These are phyloP conservation scores for Usnea hakonensis DNA, from an alignment of 495 filamentous ascomycete species.

Conservation along the genomic window DNA sequence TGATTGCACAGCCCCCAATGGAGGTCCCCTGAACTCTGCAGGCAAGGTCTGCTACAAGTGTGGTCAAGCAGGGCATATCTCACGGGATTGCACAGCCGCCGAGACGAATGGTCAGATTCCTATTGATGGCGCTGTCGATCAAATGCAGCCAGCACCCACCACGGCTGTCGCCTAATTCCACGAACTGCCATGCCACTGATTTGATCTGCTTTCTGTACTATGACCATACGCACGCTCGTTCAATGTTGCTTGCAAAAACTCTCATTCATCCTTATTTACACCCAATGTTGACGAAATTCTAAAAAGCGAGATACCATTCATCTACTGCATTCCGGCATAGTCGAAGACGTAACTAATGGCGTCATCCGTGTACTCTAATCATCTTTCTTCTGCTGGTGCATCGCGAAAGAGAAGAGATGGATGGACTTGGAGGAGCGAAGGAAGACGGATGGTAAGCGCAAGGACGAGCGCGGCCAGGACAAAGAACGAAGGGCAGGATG, in stretches of 20 bases:
- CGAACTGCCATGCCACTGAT: conserved; percentile 2
- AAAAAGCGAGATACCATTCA: conserved; percentile 16
- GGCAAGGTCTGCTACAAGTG: conserved; percentile 99
- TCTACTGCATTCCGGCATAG: conserved; percentile 18
- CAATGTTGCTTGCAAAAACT: neutral
- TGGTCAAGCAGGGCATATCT: conserved; percentile 91
- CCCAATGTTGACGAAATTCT: conserved; percentile 15
- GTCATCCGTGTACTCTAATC: conserved; percentile 20
- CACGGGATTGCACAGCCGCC: conserved; percentile 71
- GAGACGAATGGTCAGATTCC: conserved; percentile 47
- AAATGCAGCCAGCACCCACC: conserved; percentile 39
- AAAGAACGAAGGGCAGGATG: conserved; percentile 7
- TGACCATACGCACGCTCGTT: conserved; percentile 25
- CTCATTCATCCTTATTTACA: conserved; percentile 1
- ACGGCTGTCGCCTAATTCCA: conserved; percentile 48
- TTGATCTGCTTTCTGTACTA: conserved; percentile 24
- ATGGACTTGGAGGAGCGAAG: conserved; percentile 21
- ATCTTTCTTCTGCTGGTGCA: conserved; percentile 19
- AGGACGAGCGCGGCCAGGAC: conserved; percentile 11
- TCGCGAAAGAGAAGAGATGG: conserved; percentile 27
- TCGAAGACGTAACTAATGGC: conserved; percentile 18
- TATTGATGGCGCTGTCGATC: conserved; percentile 41
- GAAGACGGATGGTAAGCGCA: conserved; percentile 18
- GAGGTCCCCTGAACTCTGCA: conserved; percentile 86
- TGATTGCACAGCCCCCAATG: conserved; percentile 96